Percentiles rank a stretch among this genome's conserved stretches.
These are phyloP conservation scores for Wickerhamiella nectarea DNA, from an alignment of 805 yeast species.

Conservation along the genomic window DNA sequence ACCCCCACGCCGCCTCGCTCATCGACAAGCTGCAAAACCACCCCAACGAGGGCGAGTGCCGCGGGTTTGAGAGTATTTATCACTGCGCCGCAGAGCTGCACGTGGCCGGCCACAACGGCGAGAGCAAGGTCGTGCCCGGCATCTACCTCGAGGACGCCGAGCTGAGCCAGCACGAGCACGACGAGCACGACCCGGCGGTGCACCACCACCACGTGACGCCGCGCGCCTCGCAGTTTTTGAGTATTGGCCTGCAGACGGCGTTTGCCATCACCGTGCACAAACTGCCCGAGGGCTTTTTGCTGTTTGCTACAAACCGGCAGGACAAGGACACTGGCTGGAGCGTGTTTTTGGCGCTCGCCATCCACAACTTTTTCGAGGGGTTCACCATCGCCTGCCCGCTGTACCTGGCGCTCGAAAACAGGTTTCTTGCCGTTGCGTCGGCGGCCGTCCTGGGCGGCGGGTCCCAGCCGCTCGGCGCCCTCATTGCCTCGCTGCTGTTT, in stretches of 20 bases:
- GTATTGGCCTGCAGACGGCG: slow-evolving; percentile 84
- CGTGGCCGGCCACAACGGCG: background rate
- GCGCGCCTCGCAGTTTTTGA: slow-evolving; percentile 60
- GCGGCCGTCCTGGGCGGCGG: slow-evolving; percentile 64
- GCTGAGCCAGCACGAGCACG: background rate
- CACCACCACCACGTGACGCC: slow-evolving; percentile 76
- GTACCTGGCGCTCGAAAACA: slow-evolving; percentile 55
- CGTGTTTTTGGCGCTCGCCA: slow-evolving; percentile 69
- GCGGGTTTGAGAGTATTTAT: slow-evolving; percentile 11
- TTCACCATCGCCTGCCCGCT: slow-evolving; percentile 86
- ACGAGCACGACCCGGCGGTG: slow-evolving; percentile 19
- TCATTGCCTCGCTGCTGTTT: slow-evolving; percentile 46
- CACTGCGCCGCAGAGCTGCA: slow-evolving; percentile 11
- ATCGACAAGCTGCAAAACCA: slow-evolving; percentile 5
- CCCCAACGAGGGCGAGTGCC: slow-evolving; percentile 10
- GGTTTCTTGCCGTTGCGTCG: slow-evolving; percentile 47
- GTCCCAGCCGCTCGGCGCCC: slow-evolving; percentile 84
- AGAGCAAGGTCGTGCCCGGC: background rate
- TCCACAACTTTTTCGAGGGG: slow-evolving; percentile 90
- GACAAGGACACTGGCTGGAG: slow-evolving; percentile 61
- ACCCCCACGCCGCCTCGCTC: background rate
- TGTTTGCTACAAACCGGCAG: slow-evolving; percentile 60
- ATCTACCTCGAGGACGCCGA: background rate
- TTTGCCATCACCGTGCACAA: slow-evolving; percentile 80
- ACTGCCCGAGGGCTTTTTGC: slow-evolving; percentile 88